Base-by-base conservation (phyloP, 495 filamentous ascomycete species). In the Chaetomidium leptoderma region DNA sequence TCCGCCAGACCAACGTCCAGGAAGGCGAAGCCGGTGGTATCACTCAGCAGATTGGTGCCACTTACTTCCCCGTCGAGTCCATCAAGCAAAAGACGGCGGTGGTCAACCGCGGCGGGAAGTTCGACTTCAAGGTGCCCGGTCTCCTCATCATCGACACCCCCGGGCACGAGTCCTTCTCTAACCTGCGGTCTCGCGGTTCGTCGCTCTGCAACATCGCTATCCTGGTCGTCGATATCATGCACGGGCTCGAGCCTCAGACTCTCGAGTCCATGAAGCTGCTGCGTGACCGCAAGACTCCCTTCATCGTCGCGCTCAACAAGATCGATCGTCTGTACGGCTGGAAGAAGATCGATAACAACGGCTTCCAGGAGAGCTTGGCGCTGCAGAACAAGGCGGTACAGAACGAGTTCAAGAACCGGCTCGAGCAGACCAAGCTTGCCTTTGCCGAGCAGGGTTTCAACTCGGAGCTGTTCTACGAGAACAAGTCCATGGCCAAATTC, bases 1-100 rank as follows among this genome's bases (percentile, higher is more conserved):
- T 99, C 68, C 88, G 95, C 59, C 92, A 96, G 74, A 99, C 95
- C 49, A 97, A 97, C 68, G 95, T 99, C 26, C 95, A 99, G 70
- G 95, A 97, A 74, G 95, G 95, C 58, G 95, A 99, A 85, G 95
- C 95, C 37, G 95, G 95, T 76, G 95, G 95, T 87, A 99, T 99
- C 66, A 99, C 95, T 16, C 95, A 99, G 76, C 95, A 99, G 74
- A 99, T 99, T 70, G 95, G 95, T 84, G 95, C 95, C 43, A 99
- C 95, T 16, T 99, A 97, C 76, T 99, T 99, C 83, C 95, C 95
- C 19, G 90, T 92, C 53, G 93, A 97, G 53, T 89, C 95, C 52
- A 83, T 99, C 69, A 78, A 81, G 70, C 83, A 88, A 66, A 99
- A 99, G 82, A 97, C 92, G 8, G 77, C 78, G 23, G 93, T 97